These are phyloP conservation scores for Ambrosia trifida DNA, from an alignment of 129 eudicot genomes.

Conservation along the genomic window DNA sequence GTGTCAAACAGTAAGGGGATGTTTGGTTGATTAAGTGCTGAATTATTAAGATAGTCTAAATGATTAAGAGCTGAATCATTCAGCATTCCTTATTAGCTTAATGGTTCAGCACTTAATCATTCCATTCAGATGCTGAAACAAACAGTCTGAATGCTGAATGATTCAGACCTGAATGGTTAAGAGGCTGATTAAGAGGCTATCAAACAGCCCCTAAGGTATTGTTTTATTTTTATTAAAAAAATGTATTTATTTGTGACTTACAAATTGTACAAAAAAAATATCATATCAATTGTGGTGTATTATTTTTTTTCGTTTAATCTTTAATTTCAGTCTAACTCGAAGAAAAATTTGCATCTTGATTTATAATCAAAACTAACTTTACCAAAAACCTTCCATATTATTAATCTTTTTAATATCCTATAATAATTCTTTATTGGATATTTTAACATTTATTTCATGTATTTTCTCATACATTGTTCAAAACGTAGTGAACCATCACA, in stretches of 20 bases:
- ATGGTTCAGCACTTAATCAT: no score
- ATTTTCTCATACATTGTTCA: background rate
- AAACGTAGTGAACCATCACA: conserved; percentile 1
- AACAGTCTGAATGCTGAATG: no score
- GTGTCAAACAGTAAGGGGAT: background rate
- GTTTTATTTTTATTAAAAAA: background rate
- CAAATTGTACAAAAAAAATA: background rate
- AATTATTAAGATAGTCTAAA: no score
- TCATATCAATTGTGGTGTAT: background rate
- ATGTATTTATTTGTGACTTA: background rate
- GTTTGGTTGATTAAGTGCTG: no score
- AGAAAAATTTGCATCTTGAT: no score
- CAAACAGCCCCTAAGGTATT: background rate
- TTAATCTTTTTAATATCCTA: background rate
- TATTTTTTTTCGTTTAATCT: background rate
- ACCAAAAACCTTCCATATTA: background rate
- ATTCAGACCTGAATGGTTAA: no score
- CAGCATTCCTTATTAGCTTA: no score
- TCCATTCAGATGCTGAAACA: no score
- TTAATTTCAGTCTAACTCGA: no score
- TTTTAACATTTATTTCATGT: background rate
- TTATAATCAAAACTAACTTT: background rate
- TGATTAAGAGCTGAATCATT: no score
- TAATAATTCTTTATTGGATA: background rate
- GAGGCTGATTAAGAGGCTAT: no score